Conservation (phyloP, 164 flowering plant genomes). For the Umbellularia californica region DNA sequence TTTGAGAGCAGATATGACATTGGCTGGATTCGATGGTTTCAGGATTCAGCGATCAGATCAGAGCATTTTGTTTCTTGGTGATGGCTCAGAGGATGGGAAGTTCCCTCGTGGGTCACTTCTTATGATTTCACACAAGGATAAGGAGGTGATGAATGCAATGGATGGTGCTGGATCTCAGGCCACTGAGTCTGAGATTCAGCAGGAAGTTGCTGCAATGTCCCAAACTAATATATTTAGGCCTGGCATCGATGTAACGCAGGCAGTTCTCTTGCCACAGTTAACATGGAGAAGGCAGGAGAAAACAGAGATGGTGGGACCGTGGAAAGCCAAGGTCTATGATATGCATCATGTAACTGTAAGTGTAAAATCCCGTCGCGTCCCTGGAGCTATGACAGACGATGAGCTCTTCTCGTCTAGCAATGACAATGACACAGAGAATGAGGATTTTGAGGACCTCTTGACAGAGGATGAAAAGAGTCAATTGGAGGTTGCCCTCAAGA, state of each 20-base stretch:
- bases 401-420: constrained; percentile 56
- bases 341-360: constrained; percentile 91
- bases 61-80: constrained; percentile 78
- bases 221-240: constrained; percentile 85
- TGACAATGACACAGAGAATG: constrained; percentile 68
- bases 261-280: constrained; percentile 73
- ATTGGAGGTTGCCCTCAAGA: constrained; percentile 72
- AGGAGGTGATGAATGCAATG: constrained; percentile 81
- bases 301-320: constrained; percentile 64
- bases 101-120: constrained; percentile 69
- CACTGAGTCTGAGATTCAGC: constrained; percentile 63
- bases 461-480: constrained; percentile 85
- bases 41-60: constrained; percentile 85
- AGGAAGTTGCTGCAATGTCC: constrained; percentile 85
- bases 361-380: constrained; percentile 80
- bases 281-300: constrained; percentile 90
- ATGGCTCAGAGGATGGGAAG: constrained; percentile 83
- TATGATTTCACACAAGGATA: constrained; percentile 76
- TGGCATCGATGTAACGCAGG: constrained; percentile 89
- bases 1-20: constrained; percentile 86
- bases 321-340: constrained; percentile 87
- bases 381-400: constrained; percentile 84
- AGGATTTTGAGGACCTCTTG: constrained; percentile 53
- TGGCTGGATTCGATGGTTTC: constrained; percentile 91
- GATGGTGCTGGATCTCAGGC: constrained; percentile 82